These are phyloP conservation scores for Ganoderma multipileum DNA, from an alignment of 1,284 basidiomycete species.

Conservation along the genomic window DNA sequence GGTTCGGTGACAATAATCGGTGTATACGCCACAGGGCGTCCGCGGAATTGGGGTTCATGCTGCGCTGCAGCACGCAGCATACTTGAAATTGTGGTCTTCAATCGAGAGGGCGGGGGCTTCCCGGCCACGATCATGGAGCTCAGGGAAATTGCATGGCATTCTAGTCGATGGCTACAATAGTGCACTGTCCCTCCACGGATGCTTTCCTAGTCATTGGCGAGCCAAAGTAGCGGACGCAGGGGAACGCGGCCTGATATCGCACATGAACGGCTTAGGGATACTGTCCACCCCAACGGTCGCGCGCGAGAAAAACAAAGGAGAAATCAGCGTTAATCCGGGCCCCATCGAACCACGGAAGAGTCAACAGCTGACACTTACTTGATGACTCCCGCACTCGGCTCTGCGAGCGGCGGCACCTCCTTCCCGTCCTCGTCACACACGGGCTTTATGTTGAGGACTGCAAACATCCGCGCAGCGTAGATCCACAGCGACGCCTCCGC, in stretches of 20 bases:
- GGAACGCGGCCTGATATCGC: not conserved
- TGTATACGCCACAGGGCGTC: no score
- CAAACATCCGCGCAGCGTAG: slow-evolving; percentile 35
- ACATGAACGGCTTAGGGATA: not conserved
- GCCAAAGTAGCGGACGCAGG: not conserved
- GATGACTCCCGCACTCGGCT: not conserved
- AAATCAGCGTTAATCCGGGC: not conserved
- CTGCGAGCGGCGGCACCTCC: not conserved
- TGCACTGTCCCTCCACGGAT: no score
- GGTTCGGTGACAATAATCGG: no score
- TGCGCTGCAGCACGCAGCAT: no score
- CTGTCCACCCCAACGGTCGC: not conserved
- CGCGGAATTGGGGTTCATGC: no score
- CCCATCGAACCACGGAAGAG: no score
- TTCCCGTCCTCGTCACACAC: slow-evolving; percentile 35
- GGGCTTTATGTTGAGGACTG: slow-evolving; percentile 40
- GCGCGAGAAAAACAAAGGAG: not conserved
- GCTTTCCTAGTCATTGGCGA: not conserved
- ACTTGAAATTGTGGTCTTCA: no score
- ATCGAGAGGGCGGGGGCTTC: no score
- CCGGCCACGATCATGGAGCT: no score
- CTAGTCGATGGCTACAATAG: no score
- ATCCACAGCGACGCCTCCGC: slow-evolving; percentile 36
- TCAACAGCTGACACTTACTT: not conserved
- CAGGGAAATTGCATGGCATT: no score